Conservation (phyloP, 2,329 filamentous ascomycete genomes). For the Nothopassalora personata region DNA sequence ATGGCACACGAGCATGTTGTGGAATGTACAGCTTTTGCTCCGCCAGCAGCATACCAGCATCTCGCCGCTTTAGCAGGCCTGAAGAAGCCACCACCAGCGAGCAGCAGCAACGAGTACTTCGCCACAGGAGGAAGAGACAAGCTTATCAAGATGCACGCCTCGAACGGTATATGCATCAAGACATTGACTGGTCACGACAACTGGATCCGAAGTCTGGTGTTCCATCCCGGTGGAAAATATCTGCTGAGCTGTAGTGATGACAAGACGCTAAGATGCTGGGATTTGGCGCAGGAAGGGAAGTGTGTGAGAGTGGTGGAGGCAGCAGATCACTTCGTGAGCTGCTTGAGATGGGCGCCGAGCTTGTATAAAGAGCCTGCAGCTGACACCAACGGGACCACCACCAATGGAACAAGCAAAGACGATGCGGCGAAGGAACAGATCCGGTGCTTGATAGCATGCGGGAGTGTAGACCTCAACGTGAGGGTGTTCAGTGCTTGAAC, state of each 20-base stretch:
- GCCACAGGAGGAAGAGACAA: constrained; percentile 88
- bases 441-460: constrained; percentile 79
- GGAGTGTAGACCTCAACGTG: constrained; percentile 75
- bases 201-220: constrained; percentile 81
- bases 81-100: constrained; percentile 71
- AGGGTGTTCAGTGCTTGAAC: constrained; percentile 64
- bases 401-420: constrained; percentile 36
- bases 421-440: constrained; percentile 51
- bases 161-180: constrained; percentile 76
- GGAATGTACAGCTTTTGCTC: constrained; percentile 82
- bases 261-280: constrained; percentile 91
- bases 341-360: constrained; percentile 80
- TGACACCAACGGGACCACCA: constrained; percentile 38
- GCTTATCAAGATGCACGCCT: constrained; percentile 83
- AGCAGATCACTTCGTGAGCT: constrained; percentile 76
- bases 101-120: constrained; percentile 76
- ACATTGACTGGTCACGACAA: constrained; percentile 87
- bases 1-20: constrained; percentile 81
- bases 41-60: constrained; percentile 69
- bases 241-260: constrained; percentile 82
- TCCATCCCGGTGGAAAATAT: constrained; percentile 89
- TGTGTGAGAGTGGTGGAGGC: constrained; percentile 77
- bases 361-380: constrained; percentile 54
- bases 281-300: constrained; percentile 81
- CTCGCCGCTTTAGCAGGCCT: constrained; percentile 72